Percentiles rank a stretch among this genome's conserved stretches.
phyloP scores from a whole-genome alignment of 2,329 filamentous ascomycete genomes.

The Periconia digitata region DNA sequence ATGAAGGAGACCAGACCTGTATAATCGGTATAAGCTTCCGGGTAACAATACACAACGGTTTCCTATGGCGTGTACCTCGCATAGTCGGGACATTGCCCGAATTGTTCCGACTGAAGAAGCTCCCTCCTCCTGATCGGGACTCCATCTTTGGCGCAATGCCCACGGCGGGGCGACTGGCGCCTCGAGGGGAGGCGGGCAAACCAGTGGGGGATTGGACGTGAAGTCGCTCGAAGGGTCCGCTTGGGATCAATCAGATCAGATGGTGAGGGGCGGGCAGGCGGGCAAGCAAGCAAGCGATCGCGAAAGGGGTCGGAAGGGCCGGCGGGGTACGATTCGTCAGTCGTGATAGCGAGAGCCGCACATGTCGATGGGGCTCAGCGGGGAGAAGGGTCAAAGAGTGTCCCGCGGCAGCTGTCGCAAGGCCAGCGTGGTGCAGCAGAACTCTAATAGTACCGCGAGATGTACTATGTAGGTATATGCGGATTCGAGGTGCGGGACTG shows the following conservation, averaged over 20 bases:
- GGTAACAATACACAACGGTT: neutral
- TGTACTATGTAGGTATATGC: constrained; percentile 9
- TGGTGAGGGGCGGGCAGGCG: constrained; percentile 8
- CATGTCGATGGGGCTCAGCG: neutral
- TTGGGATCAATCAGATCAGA: too few species aligned
- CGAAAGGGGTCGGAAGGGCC: constrained; percentile 23
- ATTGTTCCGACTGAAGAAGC: constrained; percentile 45
- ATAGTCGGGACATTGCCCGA: constrained; percentile 46
- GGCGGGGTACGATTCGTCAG: constrained; percentile 11
- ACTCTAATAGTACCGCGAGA: neutral
- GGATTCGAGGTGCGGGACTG: constrained; percentile 20
- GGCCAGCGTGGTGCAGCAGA: constrained; percentile 24
- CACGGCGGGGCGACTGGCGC: constrained; percentile 36
- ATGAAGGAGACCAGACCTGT: constrained; percentile 94
- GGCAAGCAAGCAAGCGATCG: constrained; percentile 12
- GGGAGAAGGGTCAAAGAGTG: neutral
- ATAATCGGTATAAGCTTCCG: constrained; percentile 14
- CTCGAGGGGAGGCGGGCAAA: constrained; percentile 29
- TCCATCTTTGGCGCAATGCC: constrained; percentile 40
- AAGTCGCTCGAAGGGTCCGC: constrained; percentile 10
- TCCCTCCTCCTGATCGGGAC: constrained; percentile 39
- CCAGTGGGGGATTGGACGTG: constrained; percentile 16
- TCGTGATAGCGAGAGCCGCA: constrained; percentile 14
- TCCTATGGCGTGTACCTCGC: constrained; percentile 33
- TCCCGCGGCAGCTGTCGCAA: constrained; percentile 17